A percentile compares a stretch with the other conserved stretches of the same genome.
These are phyloP conservation scores for Tetraselmis chui DNA, from an alignment of 139 green algal genomes.

Conservation along the genomic window DNA sequence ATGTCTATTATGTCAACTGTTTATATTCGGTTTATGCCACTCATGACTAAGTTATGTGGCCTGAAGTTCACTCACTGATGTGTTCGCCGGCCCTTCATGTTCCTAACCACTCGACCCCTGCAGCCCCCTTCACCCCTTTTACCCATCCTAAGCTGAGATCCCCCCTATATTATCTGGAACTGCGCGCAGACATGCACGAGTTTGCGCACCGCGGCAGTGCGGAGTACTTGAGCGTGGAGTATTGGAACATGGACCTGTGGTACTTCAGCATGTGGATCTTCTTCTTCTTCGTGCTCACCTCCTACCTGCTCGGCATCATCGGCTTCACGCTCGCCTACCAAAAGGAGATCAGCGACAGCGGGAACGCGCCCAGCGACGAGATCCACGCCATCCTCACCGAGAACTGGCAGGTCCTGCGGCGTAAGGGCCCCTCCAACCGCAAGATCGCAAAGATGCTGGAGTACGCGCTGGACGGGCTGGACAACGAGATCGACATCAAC, in stretches of 20 bases:
- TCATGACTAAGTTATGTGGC: no score
- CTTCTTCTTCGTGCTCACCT: background rate
- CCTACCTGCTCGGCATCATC: background rate
- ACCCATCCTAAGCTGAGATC: no score
- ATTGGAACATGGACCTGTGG: background rate
- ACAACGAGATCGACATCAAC: background rate
- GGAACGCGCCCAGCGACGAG: background rate
- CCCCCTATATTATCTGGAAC: no score
- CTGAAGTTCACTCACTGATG: no score
- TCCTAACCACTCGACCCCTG: no score
- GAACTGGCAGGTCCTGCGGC: background rate
- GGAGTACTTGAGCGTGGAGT: background rate
- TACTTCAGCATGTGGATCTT: background rate
- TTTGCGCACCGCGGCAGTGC: background rate
- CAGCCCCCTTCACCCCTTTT: no score
- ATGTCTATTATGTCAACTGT: no score
- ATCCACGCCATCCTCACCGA: background rate
- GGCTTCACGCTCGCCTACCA: background rate
- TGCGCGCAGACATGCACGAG: background rate
- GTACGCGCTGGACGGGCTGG: background rate
- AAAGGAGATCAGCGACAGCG: background rate
- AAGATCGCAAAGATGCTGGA: background rate
- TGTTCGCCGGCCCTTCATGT: no score
- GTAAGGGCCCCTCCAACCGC: background rate
- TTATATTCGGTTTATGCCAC: no score